A percentile compares a stretch with the other conserved stretches of the same genome.
Conservation (phyloP, 345 rosid genomes). For the Populus euphratica region DNA sequence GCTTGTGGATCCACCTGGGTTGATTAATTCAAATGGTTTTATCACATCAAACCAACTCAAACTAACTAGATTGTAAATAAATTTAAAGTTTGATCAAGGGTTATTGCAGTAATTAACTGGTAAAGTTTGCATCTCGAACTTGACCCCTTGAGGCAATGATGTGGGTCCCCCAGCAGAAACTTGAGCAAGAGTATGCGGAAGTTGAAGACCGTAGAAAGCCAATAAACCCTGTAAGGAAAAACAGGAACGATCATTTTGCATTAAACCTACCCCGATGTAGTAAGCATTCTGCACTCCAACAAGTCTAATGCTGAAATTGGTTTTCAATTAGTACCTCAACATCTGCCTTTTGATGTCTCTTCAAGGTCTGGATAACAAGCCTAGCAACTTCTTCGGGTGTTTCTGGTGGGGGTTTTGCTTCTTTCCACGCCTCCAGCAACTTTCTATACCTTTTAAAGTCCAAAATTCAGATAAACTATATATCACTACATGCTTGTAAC, state of each 20-base stretch:
- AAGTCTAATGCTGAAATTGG: not conserved
- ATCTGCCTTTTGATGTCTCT: conserved; percentile 64
- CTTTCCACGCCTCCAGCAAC: conserved; percentile 74
- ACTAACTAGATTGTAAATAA: not conserved
- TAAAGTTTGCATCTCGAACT: conserved; percentile 57
- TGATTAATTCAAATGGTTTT: conserved; percentile 22
- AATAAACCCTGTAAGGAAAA: conserved; percentile 53
- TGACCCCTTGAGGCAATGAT: conserved; percentile 47
- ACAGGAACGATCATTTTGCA: not conserved
- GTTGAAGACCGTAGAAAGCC: conserved; percentile 77
- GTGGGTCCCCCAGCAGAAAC: conserved; percentile 37
- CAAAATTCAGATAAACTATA: not conserved
- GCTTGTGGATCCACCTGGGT: conserved; percentile 69
- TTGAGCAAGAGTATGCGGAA: conserved; percentile 37
- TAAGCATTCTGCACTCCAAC: not conserved
- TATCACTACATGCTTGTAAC: not conserved
- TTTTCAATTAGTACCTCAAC: conserved; percentile 57
- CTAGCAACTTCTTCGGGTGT: conserved; percentile 67
- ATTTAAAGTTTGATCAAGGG: not conserved
- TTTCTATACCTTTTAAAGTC: conserved; percentile 66
- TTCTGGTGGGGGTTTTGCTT: conserved; percentile 63
- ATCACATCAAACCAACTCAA: conserved; percentile 6
- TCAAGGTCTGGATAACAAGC: conserved; percentile 55
- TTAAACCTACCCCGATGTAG: not conserved
- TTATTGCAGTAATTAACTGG: conserved; percentile 46